These are phyloP conservation scores for Arbutus unedo DNA, from an alignment of 148 eudicot species.

Conservation along the genomic window DNA sequence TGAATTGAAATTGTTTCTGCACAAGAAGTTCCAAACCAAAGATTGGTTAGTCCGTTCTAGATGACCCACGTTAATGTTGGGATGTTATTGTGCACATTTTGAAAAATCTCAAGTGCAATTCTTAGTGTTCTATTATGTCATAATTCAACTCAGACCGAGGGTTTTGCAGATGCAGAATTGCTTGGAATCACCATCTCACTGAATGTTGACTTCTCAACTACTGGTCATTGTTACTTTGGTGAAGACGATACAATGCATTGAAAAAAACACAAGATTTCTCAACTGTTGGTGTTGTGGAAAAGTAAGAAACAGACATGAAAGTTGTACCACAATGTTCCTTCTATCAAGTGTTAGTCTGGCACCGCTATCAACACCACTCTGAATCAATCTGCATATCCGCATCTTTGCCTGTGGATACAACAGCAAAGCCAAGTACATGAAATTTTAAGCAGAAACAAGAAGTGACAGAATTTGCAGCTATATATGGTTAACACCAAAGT, in stretches of 20 bases:
- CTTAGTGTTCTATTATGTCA: neutral
- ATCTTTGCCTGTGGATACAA: conserved; percentile 72
- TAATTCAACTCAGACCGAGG: neutral
- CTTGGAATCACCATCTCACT: neutral
- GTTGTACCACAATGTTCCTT: conserved; percentile 64
- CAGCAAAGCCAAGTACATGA: neutral
- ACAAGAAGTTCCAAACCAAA: neutral
- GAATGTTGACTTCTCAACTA: neutral
- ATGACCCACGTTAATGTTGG: neutral
- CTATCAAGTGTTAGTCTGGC: conserved; percentile 85
- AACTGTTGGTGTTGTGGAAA: neutral
- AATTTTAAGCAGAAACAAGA: neutral
- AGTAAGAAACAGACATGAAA: neutral
- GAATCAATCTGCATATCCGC: conserved; percentile 70
- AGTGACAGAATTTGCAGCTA: neutral
- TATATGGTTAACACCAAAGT: too few species aligned
- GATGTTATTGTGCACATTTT: neutral
- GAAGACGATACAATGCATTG: neutral
- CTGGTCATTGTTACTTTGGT: neutral
- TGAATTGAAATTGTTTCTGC: neutral
- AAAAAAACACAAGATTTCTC: neutral
- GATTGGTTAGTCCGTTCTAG: neutral
- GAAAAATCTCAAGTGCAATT: neutral
- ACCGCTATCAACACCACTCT: conserved; percentile 85
- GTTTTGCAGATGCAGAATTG: neutral